A percentile compares a stretch with the other conserved stretches of the same genome.
Evolutionary conservation across 768 basidiomycete genomes (phyloP).

Genomic region (Suillus hirtellus): DNA sequence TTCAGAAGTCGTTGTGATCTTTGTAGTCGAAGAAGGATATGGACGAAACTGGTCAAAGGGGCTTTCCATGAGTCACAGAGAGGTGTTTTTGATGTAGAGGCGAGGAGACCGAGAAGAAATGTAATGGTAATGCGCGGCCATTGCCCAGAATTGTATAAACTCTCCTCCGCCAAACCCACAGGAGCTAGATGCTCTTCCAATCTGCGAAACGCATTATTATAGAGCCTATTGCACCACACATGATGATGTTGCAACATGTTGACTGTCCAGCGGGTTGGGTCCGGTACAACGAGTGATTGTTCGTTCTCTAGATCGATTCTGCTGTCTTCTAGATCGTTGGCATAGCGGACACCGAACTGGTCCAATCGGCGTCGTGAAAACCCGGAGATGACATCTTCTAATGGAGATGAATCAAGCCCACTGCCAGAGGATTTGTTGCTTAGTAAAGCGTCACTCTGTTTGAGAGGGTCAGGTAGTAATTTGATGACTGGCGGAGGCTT

Average conservation of each 20-base stretch:
- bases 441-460: neutral
- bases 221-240: slow-evolving; percentile 2
- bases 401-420: neutral
- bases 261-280: neutral
- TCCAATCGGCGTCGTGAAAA: neutral
- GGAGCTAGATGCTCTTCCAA: slow-evolving; percentile 19
- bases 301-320: slow-evolving; percentile 15
- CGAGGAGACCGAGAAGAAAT: slow-evolving; percentile 30
- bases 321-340: slow-evolving; percentile 15
- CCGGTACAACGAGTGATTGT: neutral
- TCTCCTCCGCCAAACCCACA: slow-evolving; percentile 11
- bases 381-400: neutral
- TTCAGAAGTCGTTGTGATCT: slow-evolving; percentile 35
- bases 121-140: slow-evolving; percentile 38
- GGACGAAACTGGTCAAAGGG: slow-evolving; percentile 29
- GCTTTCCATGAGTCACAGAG: slow-evolving; percentile 29
- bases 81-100: slow-evolving; percentile 18
- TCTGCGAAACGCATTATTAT: neutral
- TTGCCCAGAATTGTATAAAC: slow-evolving; percentile 21
- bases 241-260: slow-evolving; percentile 9
- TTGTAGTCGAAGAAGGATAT: slow-evolving; percentile 33
- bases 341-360: slow-evolving; percentile 16
- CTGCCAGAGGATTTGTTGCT: neutral
- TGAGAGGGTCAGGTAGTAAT: neutral
- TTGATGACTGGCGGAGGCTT: slow-evolving; percentile 1